These are phyloP conservation scores for Geum urbanum DNA, from an alignment of 306 rosid genomes.

Conservation along the genomic window DNA sequence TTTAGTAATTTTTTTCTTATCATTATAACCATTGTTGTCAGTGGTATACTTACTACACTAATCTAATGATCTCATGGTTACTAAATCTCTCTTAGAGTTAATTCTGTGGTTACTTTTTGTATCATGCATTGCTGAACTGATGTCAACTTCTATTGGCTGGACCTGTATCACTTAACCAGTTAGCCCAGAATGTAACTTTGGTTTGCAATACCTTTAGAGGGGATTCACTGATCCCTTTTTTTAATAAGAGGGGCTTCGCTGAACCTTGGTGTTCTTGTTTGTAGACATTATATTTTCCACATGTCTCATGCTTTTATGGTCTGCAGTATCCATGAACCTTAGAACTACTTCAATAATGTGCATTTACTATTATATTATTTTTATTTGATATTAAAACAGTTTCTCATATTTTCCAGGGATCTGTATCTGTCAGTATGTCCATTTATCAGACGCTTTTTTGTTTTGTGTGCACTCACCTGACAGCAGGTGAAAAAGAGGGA, in stretches of 20 bases:
- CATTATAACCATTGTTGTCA: slow-evolving; percentile 4
- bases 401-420: slow-evolving; percentile 57
- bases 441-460: slow-evolving; percentile 84
- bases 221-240: no score
- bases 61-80: slow-evolving; percentile 7
- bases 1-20: neutral
- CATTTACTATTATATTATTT: neutral
- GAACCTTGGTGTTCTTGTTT: no score
- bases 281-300: no score
- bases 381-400: slow-evolving; percentile 19
- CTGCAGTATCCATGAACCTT: slow-evolving; percentile 14
- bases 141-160: no score
- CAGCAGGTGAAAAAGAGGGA: slow-evolving; percentile 75
- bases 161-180: no score
- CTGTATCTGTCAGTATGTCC: slow-evolving; percentile 89
- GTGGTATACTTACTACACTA: neutral
- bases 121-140: no score
- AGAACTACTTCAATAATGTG: slow-evolving; percentile 12
- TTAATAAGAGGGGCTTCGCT: no score
- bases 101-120: no score
- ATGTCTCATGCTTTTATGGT: slow-evolving; percentile 6
- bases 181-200: no score
- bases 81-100: no score
- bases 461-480: slow-evolving; percentile 88
- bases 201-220: no score